Evolutionary conservation across 352 stramenopile genomes (phyloP).

Genomic region (Phytopythium helicoides): DNA sequence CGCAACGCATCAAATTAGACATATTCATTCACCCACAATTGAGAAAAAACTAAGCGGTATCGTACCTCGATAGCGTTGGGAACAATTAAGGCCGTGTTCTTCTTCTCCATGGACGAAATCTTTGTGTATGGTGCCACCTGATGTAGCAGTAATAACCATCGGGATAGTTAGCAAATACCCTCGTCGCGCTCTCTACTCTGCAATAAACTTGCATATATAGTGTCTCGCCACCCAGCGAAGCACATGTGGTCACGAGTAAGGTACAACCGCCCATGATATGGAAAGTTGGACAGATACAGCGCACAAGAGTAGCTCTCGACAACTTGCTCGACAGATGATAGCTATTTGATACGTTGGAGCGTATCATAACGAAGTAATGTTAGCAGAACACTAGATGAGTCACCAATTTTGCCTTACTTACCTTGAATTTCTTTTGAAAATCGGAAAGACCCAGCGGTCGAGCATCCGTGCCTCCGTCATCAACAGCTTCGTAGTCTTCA

Average conservation of each 20-base stretch:
- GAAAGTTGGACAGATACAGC: slow-evolving; percentile 78
- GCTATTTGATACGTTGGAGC: too few relatives aligned
- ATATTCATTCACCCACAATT: neutral
- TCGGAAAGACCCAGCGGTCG: slow-evolving; percentile 59
- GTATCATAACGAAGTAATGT: slow-evolving; percentile 7
- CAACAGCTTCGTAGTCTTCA: slow-evolving; percentile 30
- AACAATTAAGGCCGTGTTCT: slow-evolving; percentile 83
- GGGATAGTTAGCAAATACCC: too few relatives aligned
- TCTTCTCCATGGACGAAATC: slow-evolving; percentile 76
- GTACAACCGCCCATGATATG: slow-evolving; percentile 78
- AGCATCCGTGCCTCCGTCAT: slow-evolving; percentile 11
- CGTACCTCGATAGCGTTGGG: slow-evolving; percentile 83
- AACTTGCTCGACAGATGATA: slow-evolving; percentile 71
- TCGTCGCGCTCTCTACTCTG: too few relatives aligned
- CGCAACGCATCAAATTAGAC: neutral
- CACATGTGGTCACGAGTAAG: slow-evolving; percentile 72
- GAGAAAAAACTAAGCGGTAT: neutral
- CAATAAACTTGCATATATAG: slow-evolving; percentile 51
- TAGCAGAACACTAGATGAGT: too few relatives aligned
- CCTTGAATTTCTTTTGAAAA: slow-evolving; percentile 85
- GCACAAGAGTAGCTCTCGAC: slow-evolving; percentile 85
- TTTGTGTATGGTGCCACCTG: slow-evolving; percentile 76
- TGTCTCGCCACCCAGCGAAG: slow-evolving; percentile 82
- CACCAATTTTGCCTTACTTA: slow-evolving; percentile 15
- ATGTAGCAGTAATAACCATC: neutral